These are phyloP conservation scores for Eleusine coracana DNA, from an alignment of 176 grass and related monocot genomes.

Conservation along the genomic window DNA sequence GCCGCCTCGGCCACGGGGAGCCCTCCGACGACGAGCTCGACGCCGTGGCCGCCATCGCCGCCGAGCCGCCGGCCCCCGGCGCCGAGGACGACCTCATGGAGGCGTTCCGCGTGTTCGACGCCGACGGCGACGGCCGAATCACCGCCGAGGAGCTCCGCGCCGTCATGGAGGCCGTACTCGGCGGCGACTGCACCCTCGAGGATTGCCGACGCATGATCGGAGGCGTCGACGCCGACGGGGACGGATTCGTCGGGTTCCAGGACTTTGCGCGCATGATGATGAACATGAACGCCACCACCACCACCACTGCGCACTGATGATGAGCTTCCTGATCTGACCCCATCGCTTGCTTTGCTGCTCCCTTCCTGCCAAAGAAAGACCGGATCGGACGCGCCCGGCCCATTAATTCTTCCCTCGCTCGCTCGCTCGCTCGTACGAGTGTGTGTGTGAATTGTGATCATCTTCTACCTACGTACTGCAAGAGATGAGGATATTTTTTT, in stretches of 20 bases:
- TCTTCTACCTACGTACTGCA: neutral
- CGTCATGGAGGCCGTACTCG: conserved; percentile 64
- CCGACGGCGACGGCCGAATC: conserved; percentile 88
- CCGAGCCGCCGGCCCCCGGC: neutral
- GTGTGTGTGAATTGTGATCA: neutral
- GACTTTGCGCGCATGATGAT: conserved; percentile 96
- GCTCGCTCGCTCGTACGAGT: too few species aligned
- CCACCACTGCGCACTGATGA: neutral
- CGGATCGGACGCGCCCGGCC: conserved; percentile 2
- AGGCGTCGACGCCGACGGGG: conserved; percentile 74
- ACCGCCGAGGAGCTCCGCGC: conserved; percentile 84
- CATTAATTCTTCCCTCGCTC: neutral
- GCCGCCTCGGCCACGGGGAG: conserved; percentile 57
- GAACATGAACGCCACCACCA: neutral
- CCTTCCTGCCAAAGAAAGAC: conserved; percentile 21
- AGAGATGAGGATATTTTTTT: neutral
- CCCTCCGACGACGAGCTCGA: conserved; percentile 73
- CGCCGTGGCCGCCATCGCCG: conserved; percentile 65
- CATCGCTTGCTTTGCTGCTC: too few species aligned
- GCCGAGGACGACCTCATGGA: conserved; percentile 65
- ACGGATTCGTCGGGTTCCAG: conserved; percentile 81
- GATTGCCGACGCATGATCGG: conserved; percentile 95
- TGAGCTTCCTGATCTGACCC: neutral
- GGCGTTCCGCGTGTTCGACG: conserved; percentile 90
- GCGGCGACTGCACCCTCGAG: conserved; percentile 71